Conservation (phyloP, 148 eudicot genomes). For the Heliosperma pusillum region DNA sequence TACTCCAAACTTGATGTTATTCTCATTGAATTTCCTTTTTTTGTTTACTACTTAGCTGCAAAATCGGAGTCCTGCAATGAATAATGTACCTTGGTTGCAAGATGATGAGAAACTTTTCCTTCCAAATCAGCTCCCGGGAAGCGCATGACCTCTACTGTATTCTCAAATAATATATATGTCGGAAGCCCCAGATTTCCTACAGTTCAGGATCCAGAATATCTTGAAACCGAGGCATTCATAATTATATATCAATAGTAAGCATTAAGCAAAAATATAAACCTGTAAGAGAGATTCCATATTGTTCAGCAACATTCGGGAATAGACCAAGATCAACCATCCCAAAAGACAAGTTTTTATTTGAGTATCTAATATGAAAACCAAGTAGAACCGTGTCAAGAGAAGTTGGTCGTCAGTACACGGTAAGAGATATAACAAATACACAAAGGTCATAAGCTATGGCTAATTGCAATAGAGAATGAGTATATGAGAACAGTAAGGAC, state of each 20-base stretch:
- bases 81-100: slow-evolving; percentile 61
- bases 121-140: slow-evolving; percentile 60
- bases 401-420: background rate
- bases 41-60: background rate
- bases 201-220: slow-evolving; percentile 6
- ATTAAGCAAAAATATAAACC: slow-evolving; percentile 26
- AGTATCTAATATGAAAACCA: slow-evolving; percentile 49
- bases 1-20: background rate
- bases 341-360: slow-evolving; percentile 78
- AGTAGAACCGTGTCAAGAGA: slow-evolving; percentile 7
- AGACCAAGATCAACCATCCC: slow-evolving; percentile 93
- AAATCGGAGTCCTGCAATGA: background rate
- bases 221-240: background rate
- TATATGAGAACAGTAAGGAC: background rate
- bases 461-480: background rate
- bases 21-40: background rate
- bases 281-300: slow-evolving; percentile 66
- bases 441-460: slow-evolving; percentile 9
- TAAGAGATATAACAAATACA: slow-evolving; percentile 4
- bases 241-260: slow-evolving; percentile 1
- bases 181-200: slow-evolving; percentile 71
- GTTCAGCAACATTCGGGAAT: slow-evolving; percentile 84
- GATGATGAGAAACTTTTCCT: slow-evolving; percentile 44
- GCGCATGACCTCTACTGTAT: slow-evolving; percentile 59
- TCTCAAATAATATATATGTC: slow-evolving; percentile 69